Base-by-base conservation (phyloP, 1,284 basidiomycete species). In the Tylopilus orsonianus region DNA sequence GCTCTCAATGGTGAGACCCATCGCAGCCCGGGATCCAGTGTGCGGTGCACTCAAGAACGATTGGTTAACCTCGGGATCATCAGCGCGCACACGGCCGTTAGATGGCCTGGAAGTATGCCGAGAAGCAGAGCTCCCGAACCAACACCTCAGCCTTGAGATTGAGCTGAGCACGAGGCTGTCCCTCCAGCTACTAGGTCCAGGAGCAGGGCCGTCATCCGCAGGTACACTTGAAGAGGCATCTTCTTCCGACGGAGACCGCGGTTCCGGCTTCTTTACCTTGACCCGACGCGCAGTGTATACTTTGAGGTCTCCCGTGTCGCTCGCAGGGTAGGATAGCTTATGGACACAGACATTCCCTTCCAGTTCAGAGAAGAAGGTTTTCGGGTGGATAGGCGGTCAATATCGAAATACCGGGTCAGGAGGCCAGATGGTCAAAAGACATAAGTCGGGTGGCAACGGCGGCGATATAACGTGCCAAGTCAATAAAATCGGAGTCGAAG, bases 201-300 rank as follows among this genome's bases (percentile, higher is more conserved):
- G 54, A 42, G 61, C 59, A 0, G 63, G 50, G 3, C 47, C 55
- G 3, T 62, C 50, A 7, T 61, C 66, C n/a, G 58, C 30, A 41
- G 47, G 65, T 42, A 50, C 40, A 56, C 60, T 18, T 24, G 61
- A 41, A 52, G 61, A 39, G 49, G 56, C n/a, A 44, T 57, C 46
- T 2, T 56, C 60, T 10, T 61, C 65, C n/a, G 46, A 57, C 0
- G 62, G 48, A 29, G 64, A 54, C 7, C 67, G 70, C 10, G 66
- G 66, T 23, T 68, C 69, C 13, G 75, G 66, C 39, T 74, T 73
- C 46, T 73, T 71, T 3, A 80, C 75, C 42, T 72, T 75, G 37
- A 86, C 81, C 6, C 82, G 76, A 13, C 77, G 76, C 0, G 82
- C 83, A 12, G 79, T 82, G 45, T 79, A 71, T 3, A 85, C 57